Base-by-base conservation (phyloP, 495 filamentous ascomycete species). In the Saxophila tyrrhenica region DNA sequence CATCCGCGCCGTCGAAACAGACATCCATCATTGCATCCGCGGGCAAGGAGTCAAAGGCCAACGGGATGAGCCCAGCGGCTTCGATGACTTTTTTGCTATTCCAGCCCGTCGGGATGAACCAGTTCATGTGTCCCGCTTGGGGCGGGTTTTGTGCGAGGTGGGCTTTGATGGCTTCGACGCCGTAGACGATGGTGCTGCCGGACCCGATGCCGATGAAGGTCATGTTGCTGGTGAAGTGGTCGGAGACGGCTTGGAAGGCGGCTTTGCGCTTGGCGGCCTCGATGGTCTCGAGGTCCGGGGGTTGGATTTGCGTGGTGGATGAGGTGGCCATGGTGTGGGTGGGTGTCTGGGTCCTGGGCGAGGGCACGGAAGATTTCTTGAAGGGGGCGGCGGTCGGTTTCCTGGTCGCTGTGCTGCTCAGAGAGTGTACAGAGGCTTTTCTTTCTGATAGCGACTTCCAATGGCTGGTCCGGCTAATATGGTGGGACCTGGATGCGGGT, bases 1-100 rank as follows among this genome's bases (percentile, higher is more conserved):
- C 92, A 67, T 98, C 92, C 21, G 92, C 94, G 38, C 92, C 91
- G 69, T 96, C 91, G 62, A 97, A 97, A 25, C 82, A 82, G 25
- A 97, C 82, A 63, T 95, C 89, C 49, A 92, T 74, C 67, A 67
- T 64, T 54, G 62, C 76, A 17, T 77, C 72, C 19, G 73, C 66
- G 7, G 86, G 82, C 50, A 91, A 67, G 39, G 72, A 63, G 63
- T 89, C 86, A 68, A 95, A 89, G 57, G 82, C 79, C 15, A 89
- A 77, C 2, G 91, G 80, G 7, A 73, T 78, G 51, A 98, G 72
- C 0, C 87, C 87, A 13, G 89, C 86, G 38, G 73, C 70, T 45
- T 83, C 69, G 65, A 98, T 94, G 32, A 95, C 75, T 64, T 87
- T 79, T 47, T 86, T 84, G 39, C 85, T 90, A 64, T 95, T 90